Conservation (phyloP, 805 yeast genomes). For the Zygotorulaspora florentina region DNA sequence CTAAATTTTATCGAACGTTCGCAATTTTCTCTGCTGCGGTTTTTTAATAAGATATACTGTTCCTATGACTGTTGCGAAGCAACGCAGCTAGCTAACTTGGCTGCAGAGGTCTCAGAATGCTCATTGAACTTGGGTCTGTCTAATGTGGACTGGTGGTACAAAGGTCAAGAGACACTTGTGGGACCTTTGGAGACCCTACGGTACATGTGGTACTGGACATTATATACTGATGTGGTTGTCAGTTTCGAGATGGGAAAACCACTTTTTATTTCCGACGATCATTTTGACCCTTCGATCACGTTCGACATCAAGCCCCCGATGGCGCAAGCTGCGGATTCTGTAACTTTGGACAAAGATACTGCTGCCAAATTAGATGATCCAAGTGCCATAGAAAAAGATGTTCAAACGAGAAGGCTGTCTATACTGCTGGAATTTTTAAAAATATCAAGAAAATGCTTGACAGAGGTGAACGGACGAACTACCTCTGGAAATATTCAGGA, state of each 20-base stretch:
- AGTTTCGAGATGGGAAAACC: conserved; percentile 33
- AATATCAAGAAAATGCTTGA: conserved; percentile 14
- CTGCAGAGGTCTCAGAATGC: conserved; percentile 21
- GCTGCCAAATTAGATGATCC: background rate
- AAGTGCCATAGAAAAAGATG: background rate
- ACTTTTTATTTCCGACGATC: conserved; percentile 18
- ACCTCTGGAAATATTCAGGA: conserved; percentile 7
- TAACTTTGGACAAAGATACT: background rate
- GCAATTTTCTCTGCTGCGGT: conserved; percentile 28
- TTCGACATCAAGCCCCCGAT: background rate
- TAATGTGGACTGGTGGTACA: conserved; percentile 21
- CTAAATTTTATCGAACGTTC: conserved; percentile 27
- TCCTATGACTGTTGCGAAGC: conserved; percentile 20
- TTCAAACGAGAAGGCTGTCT: conserved; percentile 6
- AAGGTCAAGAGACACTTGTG: conserved; percentile 11
- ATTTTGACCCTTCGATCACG: conserved; percentile 11
- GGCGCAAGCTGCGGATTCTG: background rate
- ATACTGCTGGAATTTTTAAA: conserved; percentile 15
- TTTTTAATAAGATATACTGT: conserved; percentile 16
- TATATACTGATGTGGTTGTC: conserved; percentile 25
- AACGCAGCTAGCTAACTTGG: conserved; percentile 20
- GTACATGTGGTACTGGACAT: conserved; percentile 24
- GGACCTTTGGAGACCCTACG: conserved; percentile 18
- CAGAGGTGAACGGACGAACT: conserved; percentile 13
- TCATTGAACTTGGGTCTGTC: conserved; percentile 25